These are phyloP conservation scores for Deinandra increscens DNA, from an alignment of 129 eudicot species.

Conservation along the genomic window DNA sequence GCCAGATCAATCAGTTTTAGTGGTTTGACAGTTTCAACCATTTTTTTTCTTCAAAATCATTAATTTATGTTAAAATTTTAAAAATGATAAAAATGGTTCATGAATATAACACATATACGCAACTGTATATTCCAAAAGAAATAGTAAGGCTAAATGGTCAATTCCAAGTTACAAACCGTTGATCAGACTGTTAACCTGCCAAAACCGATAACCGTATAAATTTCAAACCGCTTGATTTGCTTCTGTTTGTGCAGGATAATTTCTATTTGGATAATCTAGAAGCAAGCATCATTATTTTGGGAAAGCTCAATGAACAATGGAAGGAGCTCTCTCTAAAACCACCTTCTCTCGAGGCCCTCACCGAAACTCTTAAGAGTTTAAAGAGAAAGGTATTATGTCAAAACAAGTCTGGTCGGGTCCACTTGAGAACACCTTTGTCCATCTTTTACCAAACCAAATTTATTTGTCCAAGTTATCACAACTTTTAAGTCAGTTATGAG, in stretches of 20 bases:
- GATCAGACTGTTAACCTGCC: no score
- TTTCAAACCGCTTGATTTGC: not conserved
- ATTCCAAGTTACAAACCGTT: not conserved
- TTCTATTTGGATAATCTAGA: conserved; percentile 58
- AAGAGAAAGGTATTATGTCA: conserved; percentile 47
- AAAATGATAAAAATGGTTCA: not conserved
- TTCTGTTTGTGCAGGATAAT: conserved; percentile 53
- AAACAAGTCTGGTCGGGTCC: no score
- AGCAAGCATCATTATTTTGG: conserved; percentile 61
- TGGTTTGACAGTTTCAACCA: no score
- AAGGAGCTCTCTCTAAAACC: conserved; percentile 48
- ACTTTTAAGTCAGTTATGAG: no score
- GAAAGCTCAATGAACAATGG: conserved; percentile 64
- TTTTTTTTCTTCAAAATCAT: not conserved
- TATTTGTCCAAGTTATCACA: no score
- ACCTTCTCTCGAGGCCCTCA: conserved; percentile 55
- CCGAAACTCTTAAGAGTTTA: conserved; percentile 67
- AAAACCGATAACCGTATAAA: not conserved
- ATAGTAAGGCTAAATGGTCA: not conserved
- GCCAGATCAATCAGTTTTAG: no score
- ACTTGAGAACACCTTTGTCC: no score
- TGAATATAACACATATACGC: not conserved
- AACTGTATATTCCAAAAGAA: not conserved
- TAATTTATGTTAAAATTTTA: not conserved
- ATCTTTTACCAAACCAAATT: no score